Evolutionary conservation across 176 grass and related monocot genomes (phyloP), one percentile per base, ranked within the genome.

Genomic region (Zizania latifolia): DNA sequence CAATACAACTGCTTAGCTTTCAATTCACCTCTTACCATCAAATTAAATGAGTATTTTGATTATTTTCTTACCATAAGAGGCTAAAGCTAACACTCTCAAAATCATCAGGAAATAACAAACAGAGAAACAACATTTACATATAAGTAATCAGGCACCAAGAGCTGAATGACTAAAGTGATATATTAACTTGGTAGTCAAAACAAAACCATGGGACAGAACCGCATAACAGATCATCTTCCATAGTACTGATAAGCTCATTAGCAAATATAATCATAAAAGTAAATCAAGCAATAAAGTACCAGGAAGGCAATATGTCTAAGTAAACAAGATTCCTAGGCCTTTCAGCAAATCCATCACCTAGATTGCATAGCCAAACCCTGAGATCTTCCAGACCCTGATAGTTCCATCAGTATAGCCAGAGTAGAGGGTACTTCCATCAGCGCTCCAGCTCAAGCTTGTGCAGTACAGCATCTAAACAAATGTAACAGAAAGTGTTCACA

Each of bases 401-500:
- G 87, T 75, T 71, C 84, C 87, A 45, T 90, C 87, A 0, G 87
- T 87, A 73, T 84, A 93, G 37, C 81, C 80, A 22, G 84, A 65
- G 44, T 78, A 87, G 9, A 90, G 76, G 4, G 84, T 90, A 65
- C 77, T 90, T 53, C 84, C 87, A 3, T 90, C 87, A 0, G 82
- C 68, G 30, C 87, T 90, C 90, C 90, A 93, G 85, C 81, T 89
- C 84, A 93, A 82, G 61, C 87, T 87, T 61, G 90, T 67, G 81
- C 90, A 90, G 84, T 93, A 79, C 30, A 87, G 72, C 57, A 90
- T 78, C 87, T 93, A 30, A 35, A 72, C 2, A 74, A 27, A 30
- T 10, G 19, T 10, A 74, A 1, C 34, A 70, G 2, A 10, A 51
- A 2, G 10, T 63, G 62, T 79, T 10, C 78, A n/a, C 41, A 74